phyloP scores from a whole-genome alignment of 352 stramenopile genomes.

The Globisporangium rhizosaccharum region DNA sequence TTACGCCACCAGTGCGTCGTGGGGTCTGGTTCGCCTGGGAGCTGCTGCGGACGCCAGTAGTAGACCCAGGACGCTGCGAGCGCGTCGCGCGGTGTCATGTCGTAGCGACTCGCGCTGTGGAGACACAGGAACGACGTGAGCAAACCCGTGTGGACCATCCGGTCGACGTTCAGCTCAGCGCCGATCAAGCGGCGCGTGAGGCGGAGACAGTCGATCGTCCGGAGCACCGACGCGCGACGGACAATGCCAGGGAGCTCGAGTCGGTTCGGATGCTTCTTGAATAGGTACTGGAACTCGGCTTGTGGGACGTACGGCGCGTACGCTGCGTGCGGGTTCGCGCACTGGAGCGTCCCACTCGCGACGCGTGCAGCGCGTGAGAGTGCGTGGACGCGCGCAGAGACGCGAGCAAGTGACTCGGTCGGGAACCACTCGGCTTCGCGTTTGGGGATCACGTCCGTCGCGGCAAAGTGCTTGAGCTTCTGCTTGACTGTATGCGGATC shows the following conservation, averaged over 20 bases:
- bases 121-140: constrained; percentile 33
- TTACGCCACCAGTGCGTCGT: constrained; percentile 36
- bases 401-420: constrained; percentile 29
- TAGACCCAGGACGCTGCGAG: constrained; percentile 44
- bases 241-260: constrained; percentile 34
- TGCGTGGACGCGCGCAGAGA: constrained; percentile 47
- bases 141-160: constrained; percentile 22
- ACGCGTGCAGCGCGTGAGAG: constrained; percentile 30
- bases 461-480: constrained; percentile 41
- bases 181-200: constrained; percentile 41
- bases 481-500: constrained; percentile 44
- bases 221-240: constrained; percentile 46
- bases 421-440: constrained; percentile 42
- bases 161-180: constrained; percentile 36
- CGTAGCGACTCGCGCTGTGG: constrained; percentile 55
- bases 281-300: constrained; percentile 55
- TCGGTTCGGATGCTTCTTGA: constrained; percentile 49
- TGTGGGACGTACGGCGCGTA: constrained; percentile 41
- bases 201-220: constrained; percentile 54
- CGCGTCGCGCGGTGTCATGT: constrained; percentile 24
- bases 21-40: constrained; percentile 34
- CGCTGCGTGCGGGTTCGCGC: constrained; percentile 20
- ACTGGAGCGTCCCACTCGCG: constrained; percentile 16
- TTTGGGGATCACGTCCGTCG: constrained; percentile 22
- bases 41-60: constrained; percentile 42